Conservation (phyloP, 257 asterid genomes). For the Forsythia suspensa region DNA sequence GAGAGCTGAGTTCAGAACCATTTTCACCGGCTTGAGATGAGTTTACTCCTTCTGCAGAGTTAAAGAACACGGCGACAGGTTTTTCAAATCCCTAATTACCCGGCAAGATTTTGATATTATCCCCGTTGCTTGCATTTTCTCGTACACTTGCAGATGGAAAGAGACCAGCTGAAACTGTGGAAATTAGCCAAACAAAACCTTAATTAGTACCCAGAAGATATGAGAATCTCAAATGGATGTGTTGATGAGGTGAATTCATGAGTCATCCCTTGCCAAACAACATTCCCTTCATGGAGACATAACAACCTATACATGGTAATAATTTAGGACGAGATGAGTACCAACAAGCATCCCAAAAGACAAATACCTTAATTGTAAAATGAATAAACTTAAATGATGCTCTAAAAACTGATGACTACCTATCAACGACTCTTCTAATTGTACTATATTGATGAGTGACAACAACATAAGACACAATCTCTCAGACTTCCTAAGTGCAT, state of each 20-base stretch:
- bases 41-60: conserved; percentile 26
- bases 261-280: conserved; percentile 98
- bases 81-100: conserved; percentile 39
- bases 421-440: too few species aligned
- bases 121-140: conserved; percentile 49
- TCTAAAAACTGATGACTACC: too few species aligned
- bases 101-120: conserved; percentile 29
- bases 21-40: conserved; percentile 18
- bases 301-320: conserved; percentile 51
- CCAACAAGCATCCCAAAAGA: conserved; percentile 9
- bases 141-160: neutral
- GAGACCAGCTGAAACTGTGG: too few species aligned
- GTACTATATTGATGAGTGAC: too few species aligned
- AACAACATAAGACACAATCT: too few species aligned
- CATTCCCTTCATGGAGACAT: conserved; percentile 84
- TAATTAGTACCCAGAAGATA: too few species aligned
- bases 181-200: too few species aligned
- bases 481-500: too few species aligned
- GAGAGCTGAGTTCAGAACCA: conserved; percentile 19
- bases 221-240: too few species aligned
- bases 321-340: conserved; percentile 17
- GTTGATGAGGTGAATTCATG: conserved; percentile 79
- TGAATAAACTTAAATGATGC: conserved; percentile 2
- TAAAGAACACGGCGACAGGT: conserved; percentile 22
- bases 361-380: neutral